These are phyloP conservation scores for Alloteropsis semialata DNA, from an alignment of 176 grass and related monocot species.

Conservation along the genomic window DNA sequence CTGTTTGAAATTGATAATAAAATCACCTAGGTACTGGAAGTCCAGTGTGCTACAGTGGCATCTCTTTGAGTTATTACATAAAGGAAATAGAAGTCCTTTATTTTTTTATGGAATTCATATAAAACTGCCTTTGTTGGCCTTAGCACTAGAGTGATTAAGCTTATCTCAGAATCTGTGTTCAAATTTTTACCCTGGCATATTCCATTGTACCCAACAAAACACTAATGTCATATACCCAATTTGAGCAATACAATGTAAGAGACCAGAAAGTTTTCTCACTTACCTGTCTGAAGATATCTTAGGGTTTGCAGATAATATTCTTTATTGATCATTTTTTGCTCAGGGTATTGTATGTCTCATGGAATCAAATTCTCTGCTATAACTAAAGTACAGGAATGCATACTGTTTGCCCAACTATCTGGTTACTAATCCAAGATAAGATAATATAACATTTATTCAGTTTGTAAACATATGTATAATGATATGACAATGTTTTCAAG, in stretches of 20 bases:
- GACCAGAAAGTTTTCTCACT: neutral
- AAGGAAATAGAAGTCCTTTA: neutral
- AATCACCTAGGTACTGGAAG: neutral
- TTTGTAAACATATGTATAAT: neutral
- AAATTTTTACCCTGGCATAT: neutral
- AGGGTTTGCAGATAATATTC: slow-evolving; percentile 2
- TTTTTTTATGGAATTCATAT: slow-evolving; percentile 3
- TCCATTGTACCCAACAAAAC: neutral
- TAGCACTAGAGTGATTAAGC: neutral
- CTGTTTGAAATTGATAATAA: neutral
- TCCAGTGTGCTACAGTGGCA: neutral
- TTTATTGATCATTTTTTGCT: neutral
- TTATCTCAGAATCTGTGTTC: neutral
- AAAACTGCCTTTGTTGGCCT: neutral
- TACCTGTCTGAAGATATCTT: neutral
- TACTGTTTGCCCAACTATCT: neutral
- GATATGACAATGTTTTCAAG: neutral
- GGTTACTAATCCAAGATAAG: neutral
- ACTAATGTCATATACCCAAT: neutral
- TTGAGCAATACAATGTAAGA: neutral
- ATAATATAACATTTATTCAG: neutral
- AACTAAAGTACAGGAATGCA: neutral
- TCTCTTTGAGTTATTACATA: neutral
- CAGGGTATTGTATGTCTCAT: neutral
- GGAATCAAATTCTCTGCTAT: neutral